Percentiles rank a stretch among this genome's conserved stretches.
Conservation (phyloP, 2,329 filamentous ascomycete genomes). For the Alternaria ventricosa region DNA sequence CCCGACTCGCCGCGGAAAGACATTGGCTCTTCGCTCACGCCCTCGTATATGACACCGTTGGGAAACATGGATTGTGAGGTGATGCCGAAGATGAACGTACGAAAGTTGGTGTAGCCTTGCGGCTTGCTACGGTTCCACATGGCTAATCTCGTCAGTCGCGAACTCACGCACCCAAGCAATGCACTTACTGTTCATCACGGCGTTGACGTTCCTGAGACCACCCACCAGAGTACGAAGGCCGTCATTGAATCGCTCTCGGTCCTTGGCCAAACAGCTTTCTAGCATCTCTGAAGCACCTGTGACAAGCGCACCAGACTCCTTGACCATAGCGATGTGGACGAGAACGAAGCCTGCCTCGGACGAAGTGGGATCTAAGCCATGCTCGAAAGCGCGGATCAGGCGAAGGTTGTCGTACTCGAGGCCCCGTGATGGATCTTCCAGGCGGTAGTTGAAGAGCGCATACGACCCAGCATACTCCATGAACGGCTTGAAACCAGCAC, state of each 20-base stretch:
- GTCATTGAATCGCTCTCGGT: slow-evolving; percentile 67
- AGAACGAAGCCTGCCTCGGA: slow-evolving; percentile 97
- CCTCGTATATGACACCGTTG: slow-evolving; percentile 87
- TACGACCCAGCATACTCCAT: slow-evolving; percentile 80
- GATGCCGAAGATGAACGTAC: slow-evolving; percentile 97
- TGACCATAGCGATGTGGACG: slow-evolving; percentile 95
- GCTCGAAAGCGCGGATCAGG: slow-evolving; percentile 88
- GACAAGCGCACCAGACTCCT: slow-evolving; percentile 79
- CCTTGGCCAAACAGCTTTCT: slow-evolving; percentile 52
- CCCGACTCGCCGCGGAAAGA: slow-evolving; percentile 91
- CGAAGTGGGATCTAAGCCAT: slow-evolving; percentile 82
- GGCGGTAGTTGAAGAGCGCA: slow-evolving; percentile 67
- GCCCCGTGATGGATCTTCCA: slow-evolving; percentile 63
- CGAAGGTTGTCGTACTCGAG: slow-evolving; percentile 70
- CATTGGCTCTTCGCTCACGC: slow-evolving; percentile 75
- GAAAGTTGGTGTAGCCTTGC: slow-evolving; percentile 83
- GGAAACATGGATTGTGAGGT: slow-evolving; percentile 95
- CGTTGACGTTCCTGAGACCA: slow-evolving; percentile 74
- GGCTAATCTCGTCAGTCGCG: slow-evolving; percentile 47
- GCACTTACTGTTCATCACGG: slow-evolving; percentile 73
- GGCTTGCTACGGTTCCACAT: slow-evolving; percentile 95
- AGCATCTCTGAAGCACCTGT: slow-evolving; percentile 73
- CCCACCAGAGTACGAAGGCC: slow-evolving; percentile 58
- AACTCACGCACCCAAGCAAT: too few relatives aligned
- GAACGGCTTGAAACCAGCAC: slow-evolving; percentile 82